Evolutionary conservation across 768 basidiomycete species (phyloP).

Genomic region (Phanerochaete carnosa): DNA sequence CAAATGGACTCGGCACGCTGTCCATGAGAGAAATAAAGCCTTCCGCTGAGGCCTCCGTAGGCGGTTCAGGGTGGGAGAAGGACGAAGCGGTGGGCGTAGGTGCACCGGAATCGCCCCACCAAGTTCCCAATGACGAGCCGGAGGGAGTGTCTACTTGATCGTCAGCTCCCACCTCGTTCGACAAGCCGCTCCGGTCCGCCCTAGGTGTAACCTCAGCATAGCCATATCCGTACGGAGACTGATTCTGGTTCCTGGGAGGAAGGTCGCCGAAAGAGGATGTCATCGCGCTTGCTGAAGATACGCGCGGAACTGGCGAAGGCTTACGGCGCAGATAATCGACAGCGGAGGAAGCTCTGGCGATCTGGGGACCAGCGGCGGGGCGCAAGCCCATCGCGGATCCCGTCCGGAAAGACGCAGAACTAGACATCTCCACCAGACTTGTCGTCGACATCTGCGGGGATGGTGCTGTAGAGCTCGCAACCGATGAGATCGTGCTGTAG

Average conservation of each 20-base stretch:
- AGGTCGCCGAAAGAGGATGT: slow-evolving; percentile 49
- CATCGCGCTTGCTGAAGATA: slow-evolving; percentile 48
- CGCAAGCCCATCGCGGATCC: slow-evolving; percentile 69
- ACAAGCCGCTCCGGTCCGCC: slow-evolving; percentile 12
- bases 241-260: slow-evolving; percentile 27
- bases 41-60: slow-evolving; percentile 34
- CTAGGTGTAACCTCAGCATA: slow-evolving; percentile 29
- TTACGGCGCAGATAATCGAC: slow-evolving; percentile 67
- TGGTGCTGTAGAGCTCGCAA: slow-evolving; percentile 67
- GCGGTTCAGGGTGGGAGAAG: slow-evolving; percentile 51
- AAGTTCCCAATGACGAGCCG: slow-evolving; percentile 24
- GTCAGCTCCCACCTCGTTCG: slow-evolving; percentile 13
- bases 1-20: slow-evolving; percentile 35
- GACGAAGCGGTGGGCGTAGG: slow-evolving; percentile 68
- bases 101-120: slow-evolving; percentile 57
- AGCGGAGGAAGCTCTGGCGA: slow-evolving; percentile 75
- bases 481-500: slow-evolving; percentile 88
- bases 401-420: slow-evolving; percentile 51
- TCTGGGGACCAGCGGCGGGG: slow-evolving; percentile 43
- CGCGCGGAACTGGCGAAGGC: slow-evolving; percentile 51
- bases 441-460: slow-evolving; percentile 65
- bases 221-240: slow-evolving; percentile 37
- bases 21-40: slow-evolving; percentile 87
- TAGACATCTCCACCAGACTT: slow-evolving; percentile 32
- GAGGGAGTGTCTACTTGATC: slow-evolving; percentile 22